These are phyloP conservation scores for Blastomyces emzantsi DNA, from an alignment of 2,329 filamentous ascomycete species.

Conservation along the genomic window DNA sequence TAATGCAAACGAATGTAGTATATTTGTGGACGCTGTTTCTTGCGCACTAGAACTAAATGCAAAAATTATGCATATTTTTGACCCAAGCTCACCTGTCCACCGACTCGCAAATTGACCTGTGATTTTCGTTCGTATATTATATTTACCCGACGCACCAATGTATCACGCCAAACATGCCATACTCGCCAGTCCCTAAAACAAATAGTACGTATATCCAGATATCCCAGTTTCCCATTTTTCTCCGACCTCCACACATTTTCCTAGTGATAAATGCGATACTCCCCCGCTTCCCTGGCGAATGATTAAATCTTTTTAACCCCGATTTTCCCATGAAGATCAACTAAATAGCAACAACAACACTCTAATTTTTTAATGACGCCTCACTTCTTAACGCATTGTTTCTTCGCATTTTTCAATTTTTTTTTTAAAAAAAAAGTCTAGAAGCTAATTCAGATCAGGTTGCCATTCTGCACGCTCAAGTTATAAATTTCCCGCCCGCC, in stretches of 20 bases:
- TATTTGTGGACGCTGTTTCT: slow-evolving; percentile 24
- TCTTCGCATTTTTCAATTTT: neutral
- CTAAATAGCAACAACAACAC: slow-evolving; percentile 55
- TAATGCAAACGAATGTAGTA: slow-evolving; percentile 30
- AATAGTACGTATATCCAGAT: slow-evolving; percentile 10
- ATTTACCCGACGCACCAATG: slow-evolving; percentile 8
- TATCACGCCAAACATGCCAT: slow-evolving; percentile 12
- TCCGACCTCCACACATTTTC: neutral
- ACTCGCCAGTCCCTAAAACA: neutral
- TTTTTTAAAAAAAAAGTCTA: neutral
- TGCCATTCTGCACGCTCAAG: neutral
- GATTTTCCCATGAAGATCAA: slow-evolving; percentile 50
- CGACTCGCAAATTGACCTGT: neutral
- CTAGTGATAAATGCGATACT: neutral
- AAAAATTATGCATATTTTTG: slow-evolving; percentile 1
- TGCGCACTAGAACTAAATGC: slow-evolving; percentile 18
- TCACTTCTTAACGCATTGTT: neutral
- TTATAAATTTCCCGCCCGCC: neutral
- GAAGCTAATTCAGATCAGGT: slow-evolving; percentile 1
- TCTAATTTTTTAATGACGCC: slow-evolving; percentile 64
- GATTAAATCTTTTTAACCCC: slow-evolving; percentile 63
- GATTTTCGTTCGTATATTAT: neutral
- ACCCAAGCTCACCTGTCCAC: slow-evolving; percentile 7
- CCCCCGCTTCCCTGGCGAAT: slow-evolving; percentile 32
- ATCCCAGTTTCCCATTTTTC: neutral